Evolutionary conservation across 495 filamentous ascomycete species (phyloP).

Genomic region (Pseudevernia furfuracea): DNA sequence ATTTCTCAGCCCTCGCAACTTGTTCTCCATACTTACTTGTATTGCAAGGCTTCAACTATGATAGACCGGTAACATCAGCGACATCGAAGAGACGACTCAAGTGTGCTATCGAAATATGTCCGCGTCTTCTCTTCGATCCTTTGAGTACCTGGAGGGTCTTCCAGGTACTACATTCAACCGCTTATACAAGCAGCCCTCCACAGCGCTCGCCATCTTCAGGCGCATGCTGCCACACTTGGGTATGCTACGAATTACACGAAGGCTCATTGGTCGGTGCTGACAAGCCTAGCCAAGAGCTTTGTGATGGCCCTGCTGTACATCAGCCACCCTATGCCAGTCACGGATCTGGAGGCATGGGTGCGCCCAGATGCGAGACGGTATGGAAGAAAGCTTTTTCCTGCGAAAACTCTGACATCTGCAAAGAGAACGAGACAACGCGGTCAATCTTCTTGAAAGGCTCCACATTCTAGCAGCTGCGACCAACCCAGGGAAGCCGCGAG

Average conservation of each 20-base stretch:
- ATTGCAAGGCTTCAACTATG: background rate
- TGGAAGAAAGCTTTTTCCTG: slow-evolving; percentile 16
- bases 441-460: slow-evolving; percentile 70
- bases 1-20: background rate
- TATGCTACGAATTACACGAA: slow-evolving; percentile 36
- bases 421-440: slow-evolving; percentile 72
- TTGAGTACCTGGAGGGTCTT: slow-evolving; percentile 85
- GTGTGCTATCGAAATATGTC: slow-evolving; percentile 44
- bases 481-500: slow-evolving; percentile 50
- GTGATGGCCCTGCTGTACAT: slow-evolving; percentile 92
- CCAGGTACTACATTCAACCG: slow-evolving; percentile 79
- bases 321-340: slow-evolving; percentile 61
- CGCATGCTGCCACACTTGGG: slow-evolving; percentile 92
- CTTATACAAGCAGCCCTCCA: slow-evolving; percentile 93
- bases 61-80: slow-evolving; percentile 10
- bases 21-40: background rate
- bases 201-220: slow-evolving; percentile 88
- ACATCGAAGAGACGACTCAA: background rate
- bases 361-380: slow-evolving; percentile 62
- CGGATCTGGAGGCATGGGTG: slow-evolving; percentile 79
- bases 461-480: slow-evolving; percentile 64
- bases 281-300: slow-evolving; percentile 71
- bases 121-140: slow-evolving; percentile 55
- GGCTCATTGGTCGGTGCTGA: slow-evolving; percentile 22
- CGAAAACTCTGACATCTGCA: slow-evolving; percentile 5